phyloP scores from a whole-genome alignment of 1,139 yeast genomes.

The Suhomyces terraborum region DNA sequence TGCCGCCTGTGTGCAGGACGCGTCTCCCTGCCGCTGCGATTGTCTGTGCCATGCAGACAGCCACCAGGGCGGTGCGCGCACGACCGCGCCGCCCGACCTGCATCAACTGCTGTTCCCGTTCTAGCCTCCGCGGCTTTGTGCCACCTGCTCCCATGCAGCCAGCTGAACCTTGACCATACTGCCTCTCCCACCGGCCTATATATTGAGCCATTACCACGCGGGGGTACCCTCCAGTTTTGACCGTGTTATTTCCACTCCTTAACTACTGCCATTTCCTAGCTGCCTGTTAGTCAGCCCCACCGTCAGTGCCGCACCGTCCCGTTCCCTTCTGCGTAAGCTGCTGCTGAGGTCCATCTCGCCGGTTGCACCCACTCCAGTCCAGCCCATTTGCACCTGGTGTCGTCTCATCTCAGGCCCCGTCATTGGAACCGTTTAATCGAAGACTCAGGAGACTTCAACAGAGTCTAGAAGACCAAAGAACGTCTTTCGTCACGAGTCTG shows the following conservation, averaged over 20 bases:
- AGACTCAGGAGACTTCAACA: too few relatives aligned
- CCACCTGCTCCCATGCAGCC: conserved; percentile 12
- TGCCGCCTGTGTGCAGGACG: not conserved
- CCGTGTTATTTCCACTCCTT: not conserved
- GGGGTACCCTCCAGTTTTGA: conserved; percentile 1
- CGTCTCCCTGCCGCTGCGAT: not conserved
- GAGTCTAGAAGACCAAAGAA: too few relatives aligned
- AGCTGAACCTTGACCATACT: conserved; percentile 7
- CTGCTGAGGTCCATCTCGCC: too few relatives aligned
- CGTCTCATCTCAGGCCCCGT: too few relatives aligned
- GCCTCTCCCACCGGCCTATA: conserved; percentile 4
- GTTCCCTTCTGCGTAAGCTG: too few relatives aligned
- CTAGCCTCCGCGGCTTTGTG: conserved; percentile 13
- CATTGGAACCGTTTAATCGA: too few relatives aligned
- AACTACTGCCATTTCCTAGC: not conserved
- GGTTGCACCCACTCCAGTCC: too few relatives aligned
- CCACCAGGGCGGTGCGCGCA: conserved; percentile 1
- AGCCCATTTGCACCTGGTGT: too few relatives aligned
- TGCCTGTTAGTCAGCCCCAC: too few relatives aligned
- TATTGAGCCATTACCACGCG: conserved; percentile 9
- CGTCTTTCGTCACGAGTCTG: too few relatives aligned
- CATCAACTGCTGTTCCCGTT: too few relatives aligned
- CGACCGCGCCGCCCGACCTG: not conserved
- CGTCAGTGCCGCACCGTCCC: too few relatives aligned
- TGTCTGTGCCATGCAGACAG: not conserved